Evolutionary conservation across 2,329 filamentous ascomycete species (phyloP).

Genomic region (Huntiella moniliformis): DNA sequence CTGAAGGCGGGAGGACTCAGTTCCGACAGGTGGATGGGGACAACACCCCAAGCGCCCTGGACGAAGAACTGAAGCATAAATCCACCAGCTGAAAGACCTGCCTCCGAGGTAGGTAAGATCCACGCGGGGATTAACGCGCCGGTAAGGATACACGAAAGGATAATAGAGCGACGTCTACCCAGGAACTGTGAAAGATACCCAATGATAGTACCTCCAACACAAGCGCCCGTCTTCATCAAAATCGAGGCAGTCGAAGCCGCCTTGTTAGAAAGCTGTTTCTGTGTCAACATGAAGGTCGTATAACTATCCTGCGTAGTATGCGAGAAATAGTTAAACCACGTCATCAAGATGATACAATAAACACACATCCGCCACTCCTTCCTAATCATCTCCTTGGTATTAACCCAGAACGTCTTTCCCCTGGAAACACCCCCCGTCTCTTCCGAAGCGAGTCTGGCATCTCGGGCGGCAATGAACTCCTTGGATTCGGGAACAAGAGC

Average conservation of each 20-base stretch:
- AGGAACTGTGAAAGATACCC: constrained; percentile 61
- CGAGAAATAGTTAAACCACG: constrained; percentile 56
- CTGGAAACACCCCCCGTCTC: constrained; percentile 33
- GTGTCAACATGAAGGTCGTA: constrained; percentile 58
- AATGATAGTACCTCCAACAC: constrained; percentile 52
- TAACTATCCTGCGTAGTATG: constrained; percentile 69
- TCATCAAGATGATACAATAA: constrained; percentile 65
- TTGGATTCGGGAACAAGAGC: constrained; percentile 54
- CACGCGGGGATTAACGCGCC: constrained; percentile 47
- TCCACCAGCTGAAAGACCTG: constrained; percentile 39
- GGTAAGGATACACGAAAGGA: constrained; percentile 40
- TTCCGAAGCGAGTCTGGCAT: constrained; percentile 22
- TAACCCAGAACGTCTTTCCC: constrained; percentile 53
- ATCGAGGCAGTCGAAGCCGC: constrained; percentile 57
- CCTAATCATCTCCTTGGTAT: constrained; percentile 47
- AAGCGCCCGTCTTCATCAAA: constrained; percentile 61
- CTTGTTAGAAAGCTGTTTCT: constrained; percentile 48
- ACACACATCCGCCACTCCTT: constrained; percentile 60
- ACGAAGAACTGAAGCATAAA: constrained; percentile 70
- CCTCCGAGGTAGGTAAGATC: constrained; percentile 45
- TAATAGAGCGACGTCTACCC: constrained; percentile 51
- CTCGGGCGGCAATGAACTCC: constrained; percentile 54
- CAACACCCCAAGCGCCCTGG: constrained; percentile 57
- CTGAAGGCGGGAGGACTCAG: constrained; percentile 53
- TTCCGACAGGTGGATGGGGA: constrained; percentile 66